These are phyloP conservation scores for Kwoniella shivajii DNA, from an alignment of 1,284 basidiomycete genomes.

Conservation along the genomic window DNA sequence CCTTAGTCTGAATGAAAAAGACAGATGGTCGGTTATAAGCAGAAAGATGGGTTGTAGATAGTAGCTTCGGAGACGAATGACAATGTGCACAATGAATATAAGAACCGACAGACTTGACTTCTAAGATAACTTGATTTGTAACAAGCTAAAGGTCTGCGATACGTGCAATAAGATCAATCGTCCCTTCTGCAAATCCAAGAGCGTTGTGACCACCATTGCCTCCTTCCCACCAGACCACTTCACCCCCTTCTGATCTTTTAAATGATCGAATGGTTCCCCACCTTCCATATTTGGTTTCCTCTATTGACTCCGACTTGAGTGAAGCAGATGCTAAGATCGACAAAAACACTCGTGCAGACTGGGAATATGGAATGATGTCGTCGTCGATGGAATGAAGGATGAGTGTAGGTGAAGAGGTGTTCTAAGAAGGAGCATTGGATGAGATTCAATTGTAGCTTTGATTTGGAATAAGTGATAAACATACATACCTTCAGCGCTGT, in stretches of 20 bases:
- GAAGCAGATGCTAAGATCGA: conserved; percentile 53
- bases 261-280: conserved; percentile 35
- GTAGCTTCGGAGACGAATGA: no score
- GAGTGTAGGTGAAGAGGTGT: conserved; percentile 67
- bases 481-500: conserved; percentile 31
- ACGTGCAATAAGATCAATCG: conserved; percentile 43
- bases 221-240: conserved; percentile 46
- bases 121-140: neutral
- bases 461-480: neutral
- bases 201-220: conserved; percentile 45
- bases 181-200: conserved; percentile 48
- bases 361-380: conserved; percentile 67
- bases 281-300: conserved; percentile 18
- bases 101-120: no score
- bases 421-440: conserved; percentile 13
- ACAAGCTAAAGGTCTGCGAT: conserved; percentile 30
- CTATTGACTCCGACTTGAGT: neutral
- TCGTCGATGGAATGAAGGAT: conserved; percentile 81
- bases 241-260: conserved; percentile 12
- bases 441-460: neutral
- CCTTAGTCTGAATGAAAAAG: conserved; percentile 3
- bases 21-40: neutral
- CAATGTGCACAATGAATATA: neutral
- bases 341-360: conserved; percentile 73
- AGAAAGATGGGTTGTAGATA: neutral